phyloP scores from a whole-genome alignment of 1,284 basidiomycete genomes.

The Puccinia sorghi region DNA sequence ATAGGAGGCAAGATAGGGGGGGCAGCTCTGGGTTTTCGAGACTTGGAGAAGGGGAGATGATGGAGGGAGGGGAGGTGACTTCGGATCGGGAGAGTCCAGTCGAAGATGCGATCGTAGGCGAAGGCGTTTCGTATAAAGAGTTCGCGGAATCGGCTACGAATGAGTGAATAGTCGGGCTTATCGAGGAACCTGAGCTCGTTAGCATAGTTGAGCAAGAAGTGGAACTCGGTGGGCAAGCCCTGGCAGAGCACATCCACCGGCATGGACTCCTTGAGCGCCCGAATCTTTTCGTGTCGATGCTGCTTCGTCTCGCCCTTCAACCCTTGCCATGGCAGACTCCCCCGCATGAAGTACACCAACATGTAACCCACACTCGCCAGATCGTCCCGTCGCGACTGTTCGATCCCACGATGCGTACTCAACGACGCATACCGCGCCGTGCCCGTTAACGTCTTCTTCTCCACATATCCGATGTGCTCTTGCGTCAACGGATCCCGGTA shows the following conservation, averaged over 20 bases:
- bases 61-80: neutral
- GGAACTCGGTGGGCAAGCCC: conserved; percentile 28
- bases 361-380: conserved; percentile 95
- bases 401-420: conserved; percentile 97
- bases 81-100: conserved; percentile 20
- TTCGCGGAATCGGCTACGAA: conserved; percentile 41
- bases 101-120: conserved; percentile 45
- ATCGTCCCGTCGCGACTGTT: conserved; percentile 93
- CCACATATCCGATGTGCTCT: conserved; percentile 97
- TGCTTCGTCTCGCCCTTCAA: conserved; percentile 1
- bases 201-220: conserved; percentile 41
- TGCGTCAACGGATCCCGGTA: conserved; percentile 99
- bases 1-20: too few relatives aligned
- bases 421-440: conserved; percentile 99
- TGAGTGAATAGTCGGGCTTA: conserved; percentile 44
- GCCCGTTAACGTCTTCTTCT: conserved; percentile 99
- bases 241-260: conserved; percentile 1
- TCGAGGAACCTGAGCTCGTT: conserved; percentile 42
- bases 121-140: conserved; percentile 32
- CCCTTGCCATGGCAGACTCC: conserved; percentile 27
- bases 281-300: neutral
- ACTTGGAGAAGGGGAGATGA: too few relatives aligned
- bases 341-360: conserved; percentile 32
- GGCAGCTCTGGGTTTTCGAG: too few relatives aligned
- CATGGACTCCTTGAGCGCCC: neutral